A percentile compares a stretch with the other conserved stretches of the same genome.
Conservation (phyloP, 2,329 filamentous ascomycete species). For the Verticillium zaregamsianum region DNA sequence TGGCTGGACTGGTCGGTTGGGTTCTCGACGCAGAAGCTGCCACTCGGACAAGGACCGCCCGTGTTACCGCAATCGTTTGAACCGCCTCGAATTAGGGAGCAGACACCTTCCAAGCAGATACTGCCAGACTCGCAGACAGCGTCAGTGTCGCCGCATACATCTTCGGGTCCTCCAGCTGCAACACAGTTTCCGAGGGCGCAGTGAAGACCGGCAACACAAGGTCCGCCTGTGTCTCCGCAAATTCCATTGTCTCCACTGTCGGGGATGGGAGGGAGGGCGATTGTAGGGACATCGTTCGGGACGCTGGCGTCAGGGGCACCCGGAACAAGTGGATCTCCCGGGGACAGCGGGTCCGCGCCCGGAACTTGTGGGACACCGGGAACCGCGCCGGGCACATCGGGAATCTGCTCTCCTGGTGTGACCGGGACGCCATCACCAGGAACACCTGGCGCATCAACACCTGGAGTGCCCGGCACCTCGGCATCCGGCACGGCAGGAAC, state of each 20-base stretch:
- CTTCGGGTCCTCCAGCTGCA: neutral
- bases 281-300: no score
- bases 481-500: no score
- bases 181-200: neutral
- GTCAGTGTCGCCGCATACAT: neutral
- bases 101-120: neutral
- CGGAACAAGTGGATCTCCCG: no score
- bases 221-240: neutral
- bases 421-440: no score
- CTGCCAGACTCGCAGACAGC: neutral
- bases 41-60: neutral
- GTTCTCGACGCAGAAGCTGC: neutral
- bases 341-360: no score
- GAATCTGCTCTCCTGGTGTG: no score
- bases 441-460: no score
- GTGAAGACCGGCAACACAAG: neutral
- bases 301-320: no score
- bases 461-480: no score
- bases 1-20: neutral
- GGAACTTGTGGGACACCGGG: no score
- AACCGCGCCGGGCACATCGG: no score
- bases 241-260: neutral
- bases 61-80: neutral
- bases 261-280: no score
- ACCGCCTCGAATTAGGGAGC: neutral